Percentiles rank a stretch among this genome's conserved stretches.
Conservation (phyloP, 371 early-diverging fungal species). For the Mortierella polycephala region DNA sequence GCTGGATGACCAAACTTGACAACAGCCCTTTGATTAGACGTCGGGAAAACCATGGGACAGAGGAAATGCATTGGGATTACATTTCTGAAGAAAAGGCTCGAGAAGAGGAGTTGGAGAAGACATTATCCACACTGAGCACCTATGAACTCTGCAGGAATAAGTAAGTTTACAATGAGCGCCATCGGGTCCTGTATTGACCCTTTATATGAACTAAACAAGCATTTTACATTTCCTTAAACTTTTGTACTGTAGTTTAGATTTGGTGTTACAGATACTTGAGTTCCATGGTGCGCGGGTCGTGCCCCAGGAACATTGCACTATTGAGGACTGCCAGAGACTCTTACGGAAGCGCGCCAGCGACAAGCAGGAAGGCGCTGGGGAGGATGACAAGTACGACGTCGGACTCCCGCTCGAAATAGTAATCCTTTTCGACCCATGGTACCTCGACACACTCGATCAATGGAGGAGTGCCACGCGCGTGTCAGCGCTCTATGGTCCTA, state of each 20-base stretch:
- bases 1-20: constrained; percentile 1
- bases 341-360: constrained; percentile 11
- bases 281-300: constrained; percentile 39
- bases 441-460: constrained; percentile 34
- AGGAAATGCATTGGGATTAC: constrained; percentile 18
- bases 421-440: constrained; percentile 36
- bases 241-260: constrained; percentile 21
- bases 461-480: constrained; percentile 34
- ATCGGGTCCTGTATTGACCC: too few species aligned
- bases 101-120: constrained; percentile 9
- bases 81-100: constrained; percentile 9
- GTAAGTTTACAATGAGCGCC: constrained; percentile 5
- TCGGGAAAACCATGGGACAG: not conserved
- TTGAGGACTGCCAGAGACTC: constrained; percentile 28
- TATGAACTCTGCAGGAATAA: constrained; percentile 36
- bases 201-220: not conserved
- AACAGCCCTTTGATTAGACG: not conserved
- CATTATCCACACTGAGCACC: constrained; percentile 13
- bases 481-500: constrained; percentile 23
- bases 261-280: constrained; percentile 21
- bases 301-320: constrained; percentile 30
- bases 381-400: constrained; percentile 10
- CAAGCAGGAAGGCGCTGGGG: not conserved
- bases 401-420: constrained; percentile 25
- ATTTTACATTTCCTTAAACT: not conserved